Evolutionary conservation across 225 moss, liverwort and hornwort species (phyloP).

Genomic region (Polytrichum formosum): DNA sequence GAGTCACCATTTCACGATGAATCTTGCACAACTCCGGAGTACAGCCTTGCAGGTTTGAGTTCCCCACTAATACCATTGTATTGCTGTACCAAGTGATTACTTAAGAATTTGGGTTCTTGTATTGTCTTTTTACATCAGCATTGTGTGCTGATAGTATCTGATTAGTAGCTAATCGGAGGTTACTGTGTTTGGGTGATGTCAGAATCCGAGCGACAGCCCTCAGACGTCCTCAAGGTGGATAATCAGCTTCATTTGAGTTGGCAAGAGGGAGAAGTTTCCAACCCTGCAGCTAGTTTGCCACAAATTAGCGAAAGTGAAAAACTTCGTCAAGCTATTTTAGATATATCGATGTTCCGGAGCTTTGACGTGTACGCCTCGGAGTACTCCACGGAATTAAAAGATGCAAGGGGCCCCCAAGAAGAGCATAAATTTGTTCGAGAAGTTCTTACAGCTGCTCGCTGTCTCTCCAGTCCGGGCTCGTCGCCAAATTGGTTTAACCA

Average conservation of each 20-base stretch:
- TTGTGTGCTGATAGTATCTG: too few species aligned
- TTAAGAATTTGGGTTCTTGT: not conserved
- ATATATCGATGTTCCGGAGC: slow-evolving; percentile 37
- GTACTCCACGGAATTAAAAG: not conserved
- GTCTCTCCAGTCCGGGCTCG: slow-evolving; percentile 36
- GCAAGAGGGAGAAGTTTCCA: slow-evolving; percentile 17
- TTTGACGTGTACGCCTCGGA: slow-evolving; percentile 7
- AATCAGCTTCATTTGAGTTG: not conserved
- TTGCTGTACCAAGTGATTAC: not conserved
- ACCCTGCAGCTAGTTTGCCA: not conserved
- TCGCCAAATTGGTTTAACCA: slow-evolving; percentile 48
- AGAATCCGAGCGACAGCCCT: slow-evolving; percentile 24
- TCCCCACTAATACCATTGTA: not conserved
- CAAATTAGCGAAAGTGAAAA: slow-evolving; percentile 24
- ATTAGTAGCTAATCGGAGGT: too few species aligned
- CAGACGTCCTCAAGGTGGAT: slow-evolving; percentile 1
- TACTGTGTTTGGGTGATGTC: slow-evolving; percentile 1
- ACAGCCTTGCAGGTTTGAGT: slow-evolving; percentile 33
- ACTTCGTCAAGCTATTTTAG: slow-evolving; percentile 45
- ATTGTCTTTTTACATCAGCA: too few species aligned
- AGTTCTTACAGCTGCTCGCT: slow-evolving; percentile 40
- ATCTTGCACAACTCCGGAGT: slow-evolving; percentile 45
- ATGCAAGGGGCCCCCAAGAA: slow-evolving; percentile 6
- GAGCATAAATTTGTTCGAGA: slow-evolving; percentile 43
- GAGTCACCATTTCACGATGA: slow-evolving; percentile 53